Base-by-base conservation (phyloP, 2,329 filamentous ascomycete species). In the Akanthomyces dipterigenus region DNA sequence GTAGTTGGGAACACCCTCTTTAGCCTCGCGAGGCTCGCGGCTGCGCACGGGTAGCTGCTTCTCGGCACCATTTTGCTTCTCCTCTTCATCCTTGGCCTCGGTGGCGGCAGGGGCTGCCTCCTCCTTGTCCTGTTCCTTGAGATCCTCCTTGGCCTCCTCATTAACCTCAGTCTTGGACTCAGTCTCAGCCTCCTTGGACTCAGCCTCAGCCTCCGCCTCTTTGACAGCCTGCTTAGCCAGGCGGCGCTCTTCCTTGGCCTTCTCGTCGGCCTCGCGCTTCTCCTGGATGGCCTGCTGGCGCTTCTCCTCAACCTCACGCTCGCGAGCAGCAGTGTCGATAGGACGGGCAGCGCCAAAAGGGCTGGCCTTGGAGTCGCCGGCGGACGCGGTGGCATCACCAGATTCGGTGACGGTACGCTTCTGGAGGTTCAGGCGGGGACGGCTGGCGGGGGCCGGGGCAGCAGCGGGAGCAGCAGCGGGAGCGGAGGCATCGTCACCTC, bases 281-380 rank as follows among this genome's bases (percentile, higher is more conserved):
- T 95, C 88, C 65, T 87, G 87, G 28, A 92, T 65, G 7, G 84
- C 83, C 62, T 90, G 80, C 69, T 89, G 80, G 66, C 89, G 84
- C 82, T 91, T 96, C 78, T 96, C 91, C 70, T 96, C 93, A 62
- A 99, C 87, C 74, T 96, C 88, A 69, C 88, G 88, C 78, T 98
- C 93, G 66, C 90, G 88, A 16, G 92, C 84, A 50, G 91, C 90
- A 51, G 93, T 98, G 76, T 99, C 93, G 68, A 98, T 96, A 60
- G 95, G 95, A 64, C 89, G 88, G 61, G 95, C 95, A 64, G 90
- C 93, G 69, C 95, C 95, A 72, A 99, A 99, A 45, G 92, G 92
- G 75, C 89, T 98, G 28, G 92, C 84, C 80, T 97, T 98, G 46
- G 90, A 80, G 69, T 95, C 89, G n/a, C 75, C 69, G 11, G 86